Conservation (phyloP, 2,329 filamentous ascomycete species). For the Colletotrichum destructivum region DNA sequence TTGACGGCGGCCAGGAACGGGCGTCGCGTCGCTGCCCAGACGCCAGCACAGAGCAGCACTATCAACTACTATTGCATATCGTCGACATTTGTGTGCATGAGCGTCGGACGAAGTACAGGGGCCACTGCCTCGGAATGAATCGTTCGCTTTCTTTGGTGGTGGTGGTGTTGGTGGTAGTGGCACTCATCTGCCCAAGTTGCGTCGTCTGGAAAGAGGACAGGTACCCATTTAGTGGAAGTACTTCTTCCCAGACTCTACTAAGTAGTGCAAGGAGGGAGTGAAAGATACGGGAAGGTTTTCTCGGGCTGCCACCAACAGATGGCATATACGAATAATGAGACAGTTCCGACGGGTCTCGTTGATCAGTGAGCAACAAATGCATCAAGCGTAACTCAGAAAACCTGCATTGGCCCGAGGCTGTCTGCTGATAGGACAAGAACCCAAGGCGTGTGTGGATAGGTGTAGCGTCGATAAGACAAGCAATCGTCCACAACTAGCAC, state of each 20-base stretch:
- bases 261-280: too few species aligned
- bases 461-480: constrained; percentile 32
- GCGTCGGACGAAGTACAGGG: constrained; percentile 3
- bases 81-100: constrained; percentile 17
- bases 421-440: constrained; percentile 39
- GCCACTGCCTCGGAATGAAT: constrained; percentile 11
- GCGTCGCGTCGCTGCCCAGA: constrained; percentile 27
- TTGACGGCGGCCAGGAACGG: constrained; percentile 36
- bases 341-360: constrained; percentile 19
- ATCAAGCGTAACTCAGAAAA: constrained; percentile 38
- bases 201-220: constrained; percentile 43
- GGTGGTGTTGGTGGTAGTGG: constrained; percentile 3
- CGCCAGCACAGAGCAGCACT: constrained; percentile 31
- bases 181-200: not conserved
- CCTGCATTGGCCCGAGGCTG: constrained; percentile 42
- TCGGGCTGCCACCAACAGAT: constrained; percentile 30
- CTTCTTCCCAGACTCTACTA: not conserved
- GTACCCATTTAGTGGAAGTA: constrained; percentile 53
- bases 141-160: constrained; percentile 8
- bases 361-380: constrained; percentile 16
- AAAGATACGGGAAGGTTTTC: constrained; percentile 17
- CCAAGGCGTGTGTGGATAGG: constrained; percentile 30
- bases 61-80: constrained; percentile 35
- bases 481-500: constrained; percentile 42
- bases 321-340: constrained; percentile 34